Conservation (phyloP, 176 grass and related monocot species). For the Paspalum notatum region DNA sequence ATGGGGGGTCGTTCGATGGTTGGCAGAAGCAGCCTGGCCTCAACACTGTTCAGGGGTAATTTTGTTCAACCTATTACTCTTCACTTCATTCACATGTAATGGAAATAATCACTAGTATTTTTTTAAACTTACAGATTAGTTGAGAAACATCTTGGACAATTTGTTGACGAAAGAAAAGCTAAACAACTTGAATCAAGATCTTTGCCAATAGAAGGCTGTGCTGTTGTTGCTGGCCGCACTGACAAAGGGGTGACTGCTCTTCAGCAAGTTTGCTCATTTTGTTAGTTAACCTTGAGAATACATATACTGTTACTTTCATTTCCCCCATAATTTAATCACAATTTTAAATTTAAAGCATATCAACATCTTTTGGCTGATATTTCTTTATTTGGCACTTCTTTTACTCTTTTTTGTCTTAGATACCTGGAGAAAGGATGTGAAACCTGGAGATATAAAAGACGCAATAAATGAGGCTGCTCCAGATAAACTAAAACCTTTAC, state of each 20-base stretch:
- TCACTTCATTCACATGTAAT: constrained; percentile 12
- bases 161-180: constrained; percentile 93
- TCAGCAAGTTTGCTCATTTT: constrained; percentile 99
- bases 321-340: not conserved
- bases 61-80: constrained; percentile 18
- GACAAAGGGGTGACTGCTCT: constrained; percentile 98
- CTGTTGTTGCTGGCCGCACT: constrained; percentile 76
- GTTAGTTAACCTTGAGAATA: constrained; percentile 68
- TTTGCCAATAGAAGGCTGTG: constrained; percentile 88
- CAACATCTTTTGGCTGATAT: constrained; percentile 8
- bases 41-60: constrained; percentile 95
- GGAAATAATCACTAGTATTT: not conserved
- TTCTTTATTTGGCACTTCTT: not conserved
- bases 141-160: constrained; percentile 76
- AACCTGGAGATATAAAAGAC: constrained; percentile 55
- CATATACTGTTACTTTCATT: not conserved
- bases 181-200: constrained; percentile 75
- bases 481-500: constrained; percentile 64
- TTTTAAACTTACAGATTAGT: constrained; percentile 53
- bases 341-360: constrained; percentile 23
- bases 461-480: constrained; percentile 61
- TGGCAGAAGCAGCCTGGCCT: constrained; percentile 92
- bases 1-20: constrained; percentile 81
- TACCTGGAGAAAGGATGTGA: constrained; percentile 95
- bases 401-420: constrained; percentile 38